Evolutionary conservation across 495 filamentous ascomycete species (phyloP).

Genomic region (Chaetomidium leptoderma): DNA sequence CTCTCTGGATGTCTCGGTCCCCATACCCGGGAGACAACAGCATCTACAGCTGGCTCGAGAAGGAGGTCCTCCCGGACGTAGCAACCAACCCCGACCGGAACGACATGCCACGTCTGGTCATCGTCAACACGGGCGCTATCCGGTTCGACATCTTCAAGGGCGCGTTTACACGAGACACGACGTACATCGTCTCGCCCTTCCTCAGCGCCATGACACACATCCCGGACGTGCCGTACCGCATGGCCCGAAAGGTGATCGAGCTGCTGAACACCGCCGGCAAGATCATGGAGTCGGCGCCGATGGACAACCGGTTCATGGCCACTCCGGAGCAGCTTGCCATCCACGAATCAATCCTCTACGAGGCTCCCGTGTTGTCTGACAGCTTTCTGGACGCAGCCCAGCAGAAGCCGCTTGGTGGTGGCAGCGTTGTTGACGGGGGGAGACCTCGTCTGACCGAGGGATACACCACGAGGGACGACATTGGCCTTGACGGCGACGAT

Average conservation of each 20-base stretch:
- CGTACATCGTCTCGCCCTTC: slow-evolving; percentile 85
- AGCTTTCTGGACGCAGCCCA: not conserved
- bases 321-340: slow-evolving; percentile 39
- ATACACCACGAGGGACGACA: slow-evolving; percentile 86
- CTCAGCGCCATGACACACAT: slow-evolving; percentile 73
- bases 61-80: slow-evolving; percentile 63
- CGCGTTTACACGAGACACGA: slow-evolving; percentile 77
- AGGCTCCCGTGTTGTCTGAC: not conserved
- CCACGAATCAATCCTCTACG: slow-evolving; percentile 27
- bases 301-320: slow-evolving; percentile 35
- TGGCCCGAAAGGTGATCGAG: slow-evolving; percentile 63
- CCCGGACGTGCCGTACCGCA: slow-evolving; percentile 69
- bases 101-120: slow-evolving; percentile 57
- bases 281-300: slow-evolving; percentile 42
- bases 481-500: slow-evolving; percentile 84
- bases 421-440: not conserved
- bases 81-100: slow-evolving; percentile 40
- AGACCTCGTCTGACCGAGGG: slow-evolving; percentile 58
- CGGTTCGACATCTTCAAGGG: slow-evolving; percentile 96
- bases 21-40: slow-evolving; percentile 65
- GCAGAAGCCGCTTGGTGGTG: slow-evolving; percentile 31
- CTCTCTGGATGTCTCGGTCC: slow-evolving; percentile 73
- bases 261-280: slow-evolving; percentile 69
- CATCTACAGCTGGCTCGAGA: slow-evolving; percentile 77
- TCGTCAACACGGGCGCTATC: slow-evolving; percentile 84